Evolutionary conservation across 495 filamentous ascomycete species (phyloP), one percentile per base, ranked within the genome.

Genomic region (Penicillium arizonense): DNA sequence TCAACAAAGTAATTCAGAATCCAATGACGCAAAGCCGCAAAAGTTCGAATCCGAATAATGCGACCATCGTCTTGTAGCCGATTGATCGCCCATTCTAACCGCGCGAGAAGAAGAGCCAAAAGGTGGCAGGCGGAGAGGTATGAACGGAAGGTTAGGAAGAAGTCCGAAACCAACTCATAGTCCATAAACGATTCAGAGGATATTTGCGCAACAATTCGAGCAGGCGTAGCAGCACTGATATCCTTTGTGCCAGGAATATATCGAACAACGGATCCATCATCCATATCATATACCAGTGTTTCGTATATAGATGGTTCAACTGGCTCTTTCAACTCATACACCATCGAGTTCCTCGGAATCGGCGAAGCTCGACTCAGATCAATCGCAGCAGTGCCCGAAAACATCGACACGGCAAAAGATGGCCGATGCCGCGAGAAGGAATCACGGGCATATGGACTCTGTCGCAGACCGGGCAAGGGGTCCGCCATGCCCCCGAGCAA

Each of bases 1-100:
- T 97, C 95, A 21, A 88, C 79, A 62, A 97, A 97, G 64, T 97
- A 99, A 62, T 99, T 99, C 56, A 99, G 71, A 51, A 99, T 92
- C 94, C 94, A 99, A 66, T 99, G 94, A 54, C 94, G 87, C 33
- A 97, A 79, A 21, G 95, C 94, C 20, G 96, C 95, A 74, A 99
- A 99, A 0, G 91, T 94, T 42, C 94, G 86, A 42, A 99, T 95
- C 44, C 90, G 82, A 16, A 99, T 95, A 24, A 97, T 88, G 57
- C 88, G 86, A 10, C 94, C 95, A 53, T 86, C 85, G 61, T 97
- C 90, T 61, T 96, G 90, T 33, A 80, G 70, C 41, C 89, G 81
- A 46, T 82, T 80, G 52, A 97, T 77, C 2, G 95, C 94, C 93
- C 93, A 97, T 59, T 86, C 79, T 37, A 97, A 75, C 3, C 94